Base-by-base conservation (phyloP, 2,329 filamentous ascomycete genomes). In the Chalara sp. region DNA sequence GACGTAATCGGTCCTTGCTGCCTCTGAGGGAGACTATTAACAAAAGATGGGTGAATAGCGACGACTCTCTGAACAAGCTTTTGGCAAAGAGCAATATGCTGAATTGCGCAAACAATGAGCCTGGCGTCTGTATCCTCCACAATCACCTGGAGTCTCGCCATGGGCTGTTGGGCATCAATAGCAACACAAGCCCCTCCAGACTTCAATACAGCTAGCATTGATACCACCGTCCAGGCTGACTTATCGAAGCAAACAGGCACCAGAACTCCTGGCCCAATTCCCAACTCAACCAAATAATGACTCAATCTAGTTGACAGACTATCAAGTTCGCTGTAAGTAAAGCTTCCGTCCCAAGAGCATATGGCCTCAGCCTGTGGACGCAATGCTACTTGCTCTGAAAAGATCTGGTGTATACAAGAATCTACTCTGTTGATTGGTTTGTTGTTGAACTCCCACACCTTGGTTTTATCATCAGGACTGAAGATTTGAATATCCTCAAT, bases 161-260 rank as follows among this genome's bases (percentile, higher is more conserved):
- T 13, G 33, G 56, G 51, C 5, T 55, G 50, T n/a, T 21, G 12
- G 6, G 55, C 45, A 41, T 67, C 61, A 7, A 68, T 48, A 7
- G 63, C 56, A 32, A 67, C 60, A 29, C 60, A 62, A 5, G 55
- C 58, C 21, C 52, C 60, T 5, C 63, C 63, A 39, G 61, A 53
- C 44, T 61, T 60, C 6, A 63, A 32, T 12, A 65, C 54, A 42
- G 52, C 58, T 8, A 65, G 44, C 57, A 63, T 37, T 37, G 35
- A 8, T n/a, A 37, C 35, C 8, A 37, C 35, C n/a, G 35, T 37
- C 35, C 35, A 37, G 8, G n/a, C n/a, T 10, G 8, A 10, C 35
- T 37, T 37, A 8, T 37, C 35, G 35, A 37, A 37, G 8, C 8
- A 8, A n/a, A 37, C 8, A n/a, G 35, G 35, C 8, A 37, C 35